A percentile compares a stretch with the other conserved stretches of the same genome.
These are phyloP conservation scores for Leonotis leonurus DNA, from an alignment of 257 asterid species.

Conservation along the genomic window DNA sequence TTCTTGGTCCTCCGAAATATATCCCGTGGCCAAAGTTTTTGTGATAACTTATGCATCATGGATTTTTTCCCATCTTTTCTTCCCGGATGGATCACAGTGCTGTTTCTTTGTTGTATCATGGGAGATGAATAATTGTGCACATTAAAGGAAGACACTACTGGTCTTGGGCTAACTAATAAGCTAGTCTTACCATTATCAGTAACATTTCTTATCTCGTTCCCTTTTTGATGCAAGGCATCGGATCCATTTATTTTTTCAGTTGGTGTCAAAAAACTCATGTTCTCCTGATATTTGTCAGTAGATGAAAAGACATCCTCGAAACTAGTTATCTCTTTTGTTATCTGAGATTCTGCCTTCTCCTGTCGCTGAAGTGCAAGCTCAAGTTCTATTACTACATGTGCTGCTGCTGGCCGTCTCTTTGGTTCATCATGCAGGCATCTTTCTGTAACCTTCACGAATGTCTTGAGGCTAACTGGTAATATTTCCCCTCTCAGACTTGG, in stretches of 20 bases:
- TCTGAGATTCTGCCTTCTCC: constrained; percentile 24
- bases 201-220: constrained; percentile 13
- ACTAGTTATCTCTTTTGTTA: constrained; percentile 3
- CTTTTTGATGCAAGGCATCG: constrained; percentile 13
- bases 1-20: constrained; percentile 16
- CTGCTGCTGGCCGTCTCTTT: constrained; percentile 42
- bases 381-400: constrained; percentile 41
- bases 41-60: constrained; percentile 23
- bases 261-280: not conserved
- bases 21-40: constrained; percentile 30
- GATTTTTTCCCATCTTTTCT: constrained; percentile 19
- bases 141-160: constrained; percentile 9
- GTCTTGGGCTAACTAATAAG: constrained; percentile 17
- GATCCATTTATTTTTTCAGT: constrained; percentile 9
- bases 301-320: constrained; percentile 19
- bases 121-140: constrained; percentile 13
- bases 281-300: constrained; percentile 13
- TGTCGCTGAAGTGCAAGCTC: constrained; percentile 49
- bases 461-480: constrained; percentile 41
- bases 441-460: constrained; percentile 38
- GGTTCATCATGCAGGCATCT: constrained; percentile 53
- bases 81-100: constrained; percentile 11
- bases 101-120: constrained; percentile 10
- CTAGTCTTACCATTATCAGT: constrained; percentile 12
- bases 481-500: constrained; percentile 34